phyloP scores from a whole-genome alignment of 1,284 basidiomycete genomes.

The Singerocomus inundabilis region DNA sequence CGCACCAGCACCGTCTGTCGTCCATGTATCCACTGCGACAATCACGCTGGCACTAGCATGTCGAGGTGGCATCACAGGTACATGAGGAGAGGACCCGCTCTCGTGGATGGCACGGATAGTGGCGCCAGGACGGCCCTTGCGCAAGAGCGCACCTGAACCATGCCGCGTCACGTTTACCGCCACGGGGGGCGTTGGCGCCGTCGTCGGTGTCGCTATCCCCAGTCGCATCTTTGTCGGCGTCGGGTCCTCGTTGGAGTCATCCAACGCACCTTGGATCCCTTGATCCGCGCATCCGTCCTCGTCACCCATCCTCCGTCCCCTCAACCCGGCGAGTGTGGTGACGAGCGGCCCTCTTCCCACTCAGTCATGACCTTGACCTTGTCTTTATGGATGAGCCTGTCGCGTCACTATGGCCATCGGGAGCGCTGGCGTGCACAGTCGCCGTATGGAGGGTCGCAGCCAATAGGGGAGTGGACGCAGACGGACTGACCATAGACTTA shows the following conservation, averaged over 20 bases:
- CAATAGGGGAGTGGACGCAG: not conserved
- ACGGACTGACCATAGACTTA: slow-evolving; percentile 9
- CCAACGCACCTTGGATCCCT: not conserved
- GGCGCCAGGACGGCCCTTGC: slow-evolving; percentile 24
- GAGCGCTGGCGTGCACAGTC: not conserved
- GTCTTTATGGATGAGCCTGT: slow-evolving; percentile 7
- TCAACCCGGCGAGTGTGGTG: not conserved
- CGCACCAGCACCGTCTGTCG: slow-evolving; percentile 15
- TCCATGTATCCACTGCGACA: slow-evolving; percentile 24
- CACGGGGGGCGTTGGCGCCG: not conserved
- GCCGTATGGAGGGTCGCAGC: not conserved
- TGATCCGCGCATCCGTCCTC: slow-evolving; percentile 27
- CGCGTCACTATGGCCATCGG: slow-evolving; percentile 4
- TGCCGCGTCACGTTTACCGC: not conserved
- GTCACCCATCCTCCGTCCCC: slow-evolving; percentile 26
- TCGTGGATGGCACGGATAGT: not conserved
- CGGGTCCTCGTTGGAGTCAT: slow-evolving; percentile 18
- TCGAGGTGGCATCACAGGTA: too few relatives aligned
- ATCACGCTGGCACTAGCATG: not conserved
- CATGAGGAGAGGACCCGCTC: not conserved
- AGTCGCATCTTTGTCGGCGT: not conserved
- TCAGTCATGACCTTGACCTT: slow-evolving; percentile 1
- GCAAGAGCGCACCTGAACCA: slow-evolving; percentile 19
- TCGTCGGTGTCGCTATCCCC: not conserved
- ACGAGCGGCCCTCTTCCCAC: slow-evolving; percentile 11